A percentile compares a stretch with the other conserved stretches of the same genome.
These are phyloP conservation scores for Puccinia coronata DNA, from an alignment of 1,284 basidiomycete genomes.

Conservation along the genomic window DNA sequence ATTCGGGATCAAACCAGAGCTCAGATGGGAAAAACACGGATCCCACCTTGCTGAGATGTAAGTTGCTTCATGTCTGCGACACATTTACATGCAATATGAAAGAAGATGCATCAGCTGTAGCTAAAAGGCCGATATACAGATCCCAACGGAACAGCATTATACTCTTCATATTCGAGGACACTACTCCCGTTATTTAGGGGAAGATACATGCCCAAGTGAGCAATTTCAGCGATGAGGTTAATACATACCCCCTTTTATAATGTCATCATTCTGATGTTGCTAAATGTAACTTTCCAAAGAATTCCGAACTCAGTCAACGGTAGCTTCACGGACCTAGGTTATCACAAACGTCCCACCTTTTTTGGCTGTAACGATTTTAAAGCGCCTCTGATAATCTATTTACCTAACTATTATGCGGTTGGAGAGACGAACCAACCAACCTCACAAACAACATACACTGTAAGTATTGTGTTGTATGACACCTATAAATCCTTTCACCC, in stretches of 20 bases:
- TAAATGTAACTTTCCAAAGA: neutral
- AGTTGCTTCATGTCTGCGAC: too few relatives aligned
- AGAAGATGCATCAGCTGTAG: too few relatives aligned
- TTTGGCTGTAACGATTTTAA: slow-evolving; percentile 35
- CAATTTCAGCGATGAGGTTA: neutral
- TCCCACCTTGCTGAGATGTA: slow-evolving; percentile 17
- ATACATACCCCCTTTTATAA: too few relatives aligned
- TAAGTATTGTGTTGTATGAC: neutral
- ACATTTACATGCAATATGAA: too few relatives aligned
- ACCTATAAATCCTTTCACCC: too few relatives aligned
- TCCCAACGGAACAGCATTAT: slow-evolving; percentile 49
- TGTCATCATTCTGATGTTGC: too few relatives aligned
- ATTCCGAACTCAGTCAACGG: slow-evolving; percentile 40
- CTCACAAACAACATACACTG: slow-evolving; percentile 13
- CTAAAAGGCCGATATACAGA: too few relatives aligned
- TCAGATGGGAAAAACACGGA: neutral
- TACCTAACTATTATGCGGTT: slow-evolving; percentile 35
- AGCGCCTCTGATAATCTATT: slow-evolving; percentile 32
- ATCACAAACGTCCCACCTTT: slow-evolving; percentile 36
- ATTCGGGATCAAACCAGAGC: neutral
- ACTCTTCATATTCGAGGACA: slow-evolving; percentile 31
- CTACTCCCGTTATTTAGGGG: slow-evolving; percentile 21
- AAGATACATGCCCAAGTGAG: slow-evolving; percentile 43
- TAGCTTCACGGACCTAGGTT: slow-evolving; percentile 25
- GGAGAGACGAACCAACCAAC: slow-evolving; percentile 34